Conservation (phyloP, 2,329 filamentous ascomycete genomes). For the Paecilomyces variotii region DNA sequence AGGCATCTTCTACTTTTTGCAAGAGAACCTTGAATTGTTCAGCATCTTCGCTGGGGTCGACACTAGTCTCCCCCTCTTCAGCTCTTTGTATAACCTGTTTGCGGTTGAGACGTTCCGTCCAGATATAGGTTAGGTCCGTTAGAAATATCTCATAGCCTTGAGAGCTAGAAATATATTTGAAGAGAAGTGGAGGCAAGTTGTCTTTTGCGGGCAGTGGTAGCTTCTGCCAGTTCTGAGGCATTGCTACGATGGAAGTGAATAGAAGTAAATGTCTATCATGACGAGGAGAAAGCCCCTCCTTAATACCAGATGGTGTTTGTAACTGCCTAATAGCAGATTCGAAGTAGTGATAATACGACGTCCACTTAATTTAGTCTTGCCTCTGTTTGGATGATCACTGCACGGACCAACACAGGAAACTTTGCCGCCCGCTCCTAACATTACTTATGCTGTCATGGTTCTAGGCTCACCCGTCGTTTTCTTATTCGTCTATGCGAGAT, state of each 20-base stretch:
- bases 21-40: slow-evolving; percentile 50
- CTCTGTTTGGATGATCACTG: slow-evolving; percentile 1
- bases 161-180: slow-evolving; percentile 24
- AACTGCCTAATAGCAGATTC: not conserved
- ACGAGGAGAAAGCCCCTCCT: not conserved
- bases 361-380: not conserved
- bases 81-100: slow-evolving; percentile 43
- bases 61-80: slow-evolving; percentile 42
- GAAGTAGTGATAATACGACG: not conserved
- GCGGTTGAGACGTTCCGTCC: slow-evolving; percentile 44
- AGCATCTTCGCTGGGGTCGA: slow-evolving; percentile 51
- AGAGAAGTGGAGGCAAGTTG: slow-evolving; percentile 29
- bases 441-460: slow-evolving; percentile 4
- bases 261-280: not conserved
- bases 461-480: not conserved
- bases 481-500: not conserved
- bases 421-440: slow-evolving; percentile 17
- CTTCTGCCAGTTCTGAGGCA: slow-evolving; percentile 29
- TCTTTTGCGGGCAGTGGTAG: slow-evolving; percentile 18
- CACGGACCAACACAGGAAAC: slow-evolving; percentile 12
- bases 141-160: slow-evolving; percentile 45
- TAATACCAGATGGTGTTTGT: not conserved
- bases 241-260: slow-evolving; percentile 8
- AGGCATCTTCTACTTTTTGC: slow-evolving; percentile 45
- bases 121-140: slow-evolving; percentile 52